Conservation (phyloP, 2,329 filamentous ascomycete genomes). For the Magnaporthiopsis poae region DNA sequence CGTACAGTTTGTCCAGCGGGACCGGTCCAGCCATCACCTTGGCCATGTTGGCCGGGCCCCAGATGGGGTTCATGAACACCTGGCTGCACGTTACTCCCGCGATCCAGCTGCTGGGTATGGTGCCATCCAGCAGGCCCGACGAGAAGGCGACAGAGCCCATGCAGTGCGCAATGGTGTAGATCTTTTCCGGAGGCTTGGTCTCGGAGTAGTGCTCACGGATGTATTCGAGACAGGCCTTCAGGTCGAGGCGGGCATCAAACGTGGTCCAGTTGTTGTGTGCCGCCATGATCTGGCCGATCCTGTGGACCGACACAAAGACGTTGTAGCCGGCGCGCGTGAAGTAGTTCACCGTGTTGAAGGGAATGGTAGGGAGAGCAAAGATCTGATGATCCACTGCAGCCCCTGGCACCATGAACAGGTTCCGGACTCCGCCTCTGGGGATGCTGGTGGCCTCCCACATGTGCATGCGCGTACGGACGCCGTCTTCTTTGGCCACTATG, state of each 20-base stretch:
- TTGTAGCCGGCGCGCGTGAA: constrained; percentile 51
- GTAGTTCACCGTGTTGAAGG: constrained; percentile 54
- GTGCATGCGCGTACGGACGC: constrained; percentile 41
- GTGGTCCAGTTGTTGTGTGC: constrained; percentile 47
- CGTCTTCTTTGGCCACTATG: constrained; percentile 42
- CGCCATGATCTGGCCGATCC: constrained; percentile 44
- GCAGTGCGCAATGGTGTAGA: constrained; percentile 54
- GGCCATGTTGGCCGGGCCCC: constrained; percentile 44
- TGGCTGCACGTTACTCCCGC: constrained; percentile 48
- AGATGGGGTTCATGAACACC: constrained; percentile 55
- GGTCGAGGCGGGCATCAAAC: constrained; percentile 49
- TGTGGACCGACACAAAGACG: constrained; percentile 47
- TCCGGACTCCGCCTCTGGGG: constrained; percentile 22
- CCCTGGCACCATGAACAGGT: constrained; percentile 53
- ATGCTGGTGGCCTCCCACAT: constrained; percentile 44
- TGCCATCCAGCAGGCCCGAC: constrained; percentile 51
- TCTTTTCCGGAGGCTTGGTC: constrained; percentile 21
- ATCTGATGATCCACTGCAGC: constrained; percentile 55
- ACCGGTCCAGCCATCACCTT: constrained; percentile 42
- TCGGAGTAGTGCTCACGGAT: constrained; percentile 33
- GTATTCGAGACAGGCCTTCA: constrained; percentile 43
- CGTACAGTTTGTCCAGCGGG: constrained; percentile 40
- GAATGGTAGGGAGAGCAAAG: constrained; percentile 52
- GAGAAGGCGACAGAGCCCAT: constrained; percentile 52
- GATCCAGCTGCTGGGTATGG: constrained; percentile 47